These are phyloP conservation scores for Penicillium sp. DNA, from an alignment of 2,329 filamentous ascomycete genomes.

Conservation along the genomic window DNA sequence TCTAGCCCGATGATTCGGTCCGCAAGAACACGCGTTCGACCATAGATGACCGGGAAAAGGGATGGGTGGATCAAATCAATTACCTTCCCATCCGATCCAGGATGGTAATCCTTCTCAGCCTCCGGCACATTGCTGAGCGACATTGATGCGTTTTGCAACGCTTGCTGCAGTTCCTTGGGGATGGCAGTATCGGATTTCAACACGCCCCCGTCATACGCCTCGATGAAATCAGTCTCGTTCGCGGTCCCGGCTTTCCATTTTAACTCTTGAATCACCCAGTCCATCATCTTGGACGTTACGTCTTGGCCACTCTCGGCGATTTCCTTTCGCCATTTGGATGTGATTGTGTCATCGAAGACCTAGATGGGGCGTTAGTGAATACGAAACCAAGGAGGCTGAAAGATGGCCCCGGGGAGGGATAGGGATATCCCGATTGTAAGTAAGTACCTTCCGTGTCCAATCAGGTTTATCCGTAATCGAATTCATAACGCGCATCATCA, in stretches of 20 bases:
- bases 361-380: too few species aligned
- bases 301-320: constrained; percentile 23
- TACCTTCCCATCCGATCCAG: constrained; percentile 60
- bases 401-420: too few species aligned
- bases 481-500: constrained; percentile 49
- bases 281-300: constrained; percentile 40
- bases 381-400: too few species aligned
- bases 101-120: constrained; percentile 65
- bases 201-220: neutral
- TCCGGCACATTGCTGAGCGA: neutral
- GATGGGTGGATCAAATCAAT: constrained; percentile 70
- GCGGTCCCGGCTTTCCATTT: constrained; percentile 52
- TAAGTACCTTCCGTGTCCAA: constrained; percentile 49
- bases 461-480: constrained; percentile 46
- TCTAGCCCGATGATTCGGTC: constrained; percentile 25
- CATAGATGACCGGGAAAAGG: constrained; percentile 40
- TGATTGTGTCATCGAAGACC: neutral
- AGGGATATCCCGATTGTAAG: too few species aligned
- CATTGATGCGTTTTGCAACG: neutral
- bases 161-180: neutral
- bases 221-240: neutral
- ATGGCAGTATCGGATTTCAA: neutral
- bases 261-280: constrained; percentile 53
- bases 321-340: constrained; percentile 21
- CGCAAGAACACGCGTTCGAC: constrained; percentile 28